Base-by-base conservation (phyloP, 495 filamentous ascomycete species). In the Xylaria cubensis region DNA sequence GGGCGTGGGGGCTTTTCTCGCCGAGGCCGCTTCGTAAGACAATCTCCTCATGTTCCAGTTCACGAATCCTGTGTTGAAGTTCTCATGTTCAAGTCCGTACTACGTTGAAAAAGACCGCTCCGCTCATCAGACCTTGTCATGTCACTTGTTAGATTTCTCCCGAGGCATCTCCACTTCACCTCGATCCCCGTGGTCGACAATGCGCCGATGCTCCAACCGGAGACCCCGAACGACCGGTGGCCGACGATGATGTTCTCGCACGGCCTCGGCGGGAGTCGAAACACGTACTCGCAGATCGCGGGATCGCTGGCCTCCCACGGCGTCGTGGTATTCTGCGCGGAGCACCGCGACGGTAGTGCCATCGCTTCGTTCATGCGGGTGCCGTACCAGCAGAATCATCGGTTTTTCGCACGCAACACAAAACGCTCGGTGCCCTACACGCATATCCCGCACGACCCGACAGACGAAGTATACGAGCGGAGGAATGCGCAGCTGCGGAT, bases 241-340 rank as follows among this genome's bases (percentile, higher is more conserved):
- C 93, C 93, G 1, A 92, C 92, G 0, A 88, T 92, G 82, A 84
- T 95, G 42, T 94, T 95, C 80, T 94, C 92, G 12, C 93, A 95
- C 76, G 93, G 93, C 4, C 84, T 95, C 3, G 93, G 91, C 4
- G 93, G 93, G 21, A 89, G 86, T 51, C 82, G 91, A 42, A 93
- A 94, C 63, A 85, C 92, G 29, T 95, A 95, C 81, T 93, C 90
- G 46, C 87, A 94, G 75, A 72, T 94, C 12, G 86, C 84, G 26
- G 90, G 91, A 8, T 91, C 91, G 0, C 75, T 95, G 29, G 91
- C 93, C 1, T 92, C 90, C 9, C 86, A 94, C 75, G 93, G 93
- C 21, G 82, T 93, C 12, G 87, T 94, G 9, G 93, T 95, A 2
- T 79, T 93, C 44, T 92, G 91, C 19, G 87, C 91, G 0, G 93